Percentiles rank a stretch among this genome's conserved stretches.
phyloP scores from a whole-genome alignment of 345 rosid species.

The Hirschfeldia incana region DNA sequence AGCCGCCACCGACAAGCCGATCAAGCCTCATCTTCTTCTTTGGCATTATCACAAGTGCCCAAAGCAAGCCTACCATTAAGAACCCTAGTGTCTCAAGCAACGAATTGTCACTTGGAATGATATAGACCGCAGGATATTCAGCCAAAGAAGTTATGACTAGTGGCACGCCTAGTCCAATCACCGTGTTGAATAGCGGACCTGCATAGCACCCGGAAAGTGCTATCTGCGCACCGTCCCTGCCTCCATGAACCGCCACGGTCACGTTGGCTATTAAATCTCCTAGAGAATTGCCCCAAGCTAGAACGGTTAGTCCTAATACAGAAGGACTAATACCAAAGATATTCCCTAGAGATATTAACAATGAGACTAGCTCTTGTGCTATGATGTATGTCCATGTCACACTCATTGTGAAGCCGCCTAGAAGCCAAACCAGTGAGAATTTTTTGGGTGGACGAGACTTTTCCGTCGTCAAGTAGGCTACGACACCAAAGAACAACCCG shows the following conservation, averaged over 20 bases:
- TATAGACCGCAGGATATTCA: conserved; percentile 52
- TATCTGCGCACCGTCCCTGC: conserved; percentile 67
- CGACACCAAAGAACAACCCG: conserved; percentile 53
- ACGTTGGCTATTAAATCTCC: conserved; percentile 79
- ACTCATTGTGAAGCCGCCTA: conserved; percentile 89
- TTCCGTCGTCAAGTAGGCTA: conserved; percentile 55
- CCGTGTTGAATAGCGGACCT: conserved; percentile 78
- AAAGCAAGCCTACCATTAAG: conserved; percentile 61
- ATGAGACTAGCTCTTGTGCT: conserved; percentile 81
- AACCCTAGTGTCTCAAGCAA: conserved; percentile 78
- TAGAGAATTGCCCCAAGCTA: conserved; percentile 94
- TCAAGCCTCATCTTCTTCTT: conserved; percentile 68
- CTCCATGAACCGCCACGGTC: conserved; percentile 69
- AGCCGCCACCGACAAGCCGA: conserved; percentile 65
- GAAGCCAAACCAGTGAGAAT: conserved; percentile 69
- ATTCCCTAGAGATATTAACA: conserved; percentile 68
- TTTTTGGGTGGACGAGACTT: conserved; percentile 61
- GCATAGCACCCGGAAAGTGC: conserved; percentile 92
- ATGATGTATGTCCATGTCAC: conserved; percentile 78
- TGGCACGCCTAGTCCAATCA: conserved; percentile 77
- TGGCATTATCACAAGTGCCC: conserved; percentile 84
- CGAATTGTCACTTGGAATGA: conserved; percentile 51
- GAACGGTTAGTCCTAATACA: conserved; percentile 74
- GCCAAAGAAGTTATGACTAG: conserved; percentile 57
- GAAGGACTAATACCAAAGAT: conserved; percentile 65